These are phyloP conservation scores for Ophiostoma triangulosporum DNA, from an alignment of 2,329 filamentous ascomycete species.

Conservation along the genomic window DNA sequence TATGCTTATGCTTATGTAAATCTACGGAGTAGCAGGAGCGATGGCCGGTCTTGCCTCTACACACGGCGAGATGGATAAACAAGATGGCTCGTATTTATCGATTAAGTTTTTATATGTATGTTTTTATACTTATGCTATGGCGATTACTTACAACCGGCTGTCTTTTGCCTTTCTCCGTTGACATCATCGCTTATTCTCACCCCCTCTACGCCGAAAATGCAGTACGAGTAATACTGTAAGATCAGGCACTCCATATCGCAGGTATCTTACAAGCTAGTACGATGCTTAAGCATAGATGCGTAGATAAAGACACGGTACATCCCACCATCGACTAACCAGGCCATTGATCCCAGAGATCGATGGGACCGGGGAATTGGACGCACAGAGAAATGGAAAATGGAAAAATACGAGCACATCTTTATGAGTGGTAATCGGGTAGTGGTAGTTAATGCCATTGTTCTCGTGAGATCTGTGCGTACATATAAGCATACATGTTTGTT, in stretches of 20 bases:
- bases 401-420: too few relatives aligned
- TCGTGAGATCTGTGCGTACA: too few relatives aligned
- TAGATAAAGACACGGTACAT: background rate
- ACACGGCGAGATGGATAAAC: too few relatives aligned
- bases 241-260: background rate
- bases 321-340: constrained; percentile 5
- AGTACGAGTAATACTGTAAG: background rate
- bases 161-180: background rate
- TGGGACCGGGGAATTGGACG: constrained; percentile 5
- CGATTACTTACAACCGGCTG: background rate
- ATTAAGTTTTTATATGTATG: background rate
- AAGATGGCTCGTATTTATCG: too few relatives aligned
- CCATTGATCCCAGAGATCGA: constrained; percentile 11
- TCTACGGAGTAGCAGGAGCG: background rate
- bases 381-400: background rate
- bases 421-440: too few relatives aligned
- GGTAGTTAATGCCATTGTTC: too few relatives aligned
- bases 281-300: too few relatives aligned
- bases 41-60: background rate
- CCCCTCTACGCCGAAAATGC: background rate
- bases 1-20: too few relatives aligned
- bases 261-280: too few relatives aligned
- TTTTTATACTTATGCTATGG: background rate
- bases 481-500: too few relatives aligned
- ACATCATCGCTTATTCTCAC: background rate